phyloP scores from a whole-genome alignment of 371 early-diverging fungal species.

The Circinella minor region DNA sequence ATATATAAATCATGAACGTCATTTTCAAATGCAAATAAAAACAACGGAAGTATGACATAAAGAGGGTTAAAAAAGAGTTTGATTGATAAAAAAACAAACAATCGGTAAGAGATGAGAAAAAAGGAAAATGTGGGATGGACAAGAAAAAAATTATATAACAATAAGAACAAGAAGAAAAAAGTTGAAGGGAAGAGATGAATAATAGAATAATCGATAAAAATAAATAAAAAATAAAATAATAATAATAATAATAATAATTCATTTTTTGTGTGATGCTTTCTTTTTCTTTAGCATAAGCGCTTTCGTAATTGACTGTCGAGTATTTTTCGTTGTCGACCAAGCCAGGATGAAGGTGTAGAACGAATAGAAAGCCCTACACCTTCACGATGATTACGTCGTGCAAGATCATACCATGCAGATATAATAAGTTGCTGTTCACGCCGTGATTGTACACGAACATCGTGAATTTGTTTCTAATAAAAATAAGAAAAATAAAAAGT shows the following conservation, averaged over 20 bases:
- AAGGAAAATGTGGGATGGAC: too few relatives aligned
- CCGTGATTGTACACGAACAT: constrained; percentile 63
- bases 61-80: too few relatives aligned
- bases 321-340: constrained; percentile 71
- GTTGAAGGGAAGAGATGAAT: neutral
- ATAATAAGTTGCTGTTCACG: constrained; percentile 78
- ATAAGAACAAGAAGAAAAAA: neutral
- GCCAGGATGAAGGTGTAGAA: constrained; percentile 74
- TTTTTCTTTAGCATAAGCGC: constrained; percentile 29
- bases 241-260: constrained; percentile 30
- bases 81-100: too few relatives aligned
- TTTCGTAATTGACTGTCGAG: constrained; percentile 65
- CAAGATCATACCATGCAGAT: constrained; percentile 79
- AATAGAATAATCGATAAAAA: neutral
- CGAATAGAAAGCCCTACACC: constrained; percentile 49
- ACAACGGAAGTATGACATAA: too few relatives aligned
- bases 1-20: too few relatives aligned
- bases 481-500: constrained; percentile 7
- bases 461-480: constrained; percentile 67
- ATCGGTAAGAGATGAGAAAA: too few relatives aligned
- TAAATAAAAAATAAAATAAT: neutral
- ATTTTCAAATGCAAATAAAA: too few relatives aligned
- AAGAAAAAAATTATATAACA: constrained; percentile 5
- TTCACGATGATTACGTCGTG: constrained; percentile 61
- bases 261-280: too few relatives aligned